Conservation (phyloP, 768 basidiomycete genomes). For the Lactifluus rugatus region DNA sequence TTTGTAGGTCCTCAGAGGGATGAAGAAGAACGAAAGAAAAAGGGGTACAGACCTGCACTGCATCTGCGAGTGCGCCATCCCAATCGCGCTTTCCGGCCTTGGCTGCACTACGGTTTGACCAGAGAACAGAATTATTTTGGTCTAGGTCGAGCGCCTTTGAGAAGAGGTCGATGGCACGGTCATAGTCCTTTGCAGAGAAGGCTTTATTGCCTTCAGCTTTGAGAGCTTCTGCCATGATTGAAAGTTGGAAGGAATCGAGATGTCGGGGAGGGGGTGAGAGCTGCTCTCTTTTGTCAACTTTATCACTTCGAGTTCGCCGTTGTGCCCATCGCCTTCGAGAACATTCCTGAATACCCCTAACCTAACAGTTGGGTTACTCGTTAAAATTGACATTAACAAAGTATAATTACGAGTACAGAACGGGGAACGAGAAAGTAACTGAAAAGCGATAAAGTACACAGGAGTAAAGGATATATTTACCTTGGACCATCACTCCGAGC, state of each 20-base stretch:
- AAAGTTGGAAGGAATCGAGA: no score
- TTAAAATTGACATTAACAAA: no score
- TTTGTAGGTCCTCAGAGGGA: neutral
- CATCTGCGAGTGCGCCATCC: conserved; percentile 70
- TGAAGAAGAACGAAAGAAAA: neutral
- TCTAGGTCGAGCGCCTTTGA: conserved; percentile 77
- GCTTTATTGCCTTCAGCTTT: conserved; percentile 96
- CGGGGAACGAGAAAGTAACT: no score
- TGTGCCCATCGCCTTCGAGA: conserved; percentile 3
- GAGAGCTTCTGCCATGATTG: conserved; percentile 35
- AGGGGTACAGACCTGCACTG: conserved; percentile 61
- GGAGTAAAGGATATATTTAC: no score
- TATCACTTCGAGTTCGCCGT: neutral
- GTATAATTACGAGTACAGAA: no score
- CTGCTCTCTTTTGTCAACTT: no score
- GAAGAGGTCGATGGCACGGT: conserved; percentile 77
- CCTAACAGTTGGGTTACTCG: conserved; percentile 5
- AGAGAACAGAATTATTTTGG: conserved; percentile 77
- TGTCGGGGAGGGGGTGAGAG: no score
- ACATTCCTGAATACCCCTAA: conserved; percentile 14
- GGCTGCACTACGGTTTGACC: conserved; percentile 88
- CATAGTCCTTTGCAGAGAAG: conserved; percentile 87
- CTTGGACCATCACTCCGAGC: no score
- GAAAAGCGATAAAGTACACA: no score
- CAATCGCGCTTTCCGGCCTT: conserved; percentile 79